Conservation (phyloP, 345 rosid species). For the Adansonia digitata region DNA sequence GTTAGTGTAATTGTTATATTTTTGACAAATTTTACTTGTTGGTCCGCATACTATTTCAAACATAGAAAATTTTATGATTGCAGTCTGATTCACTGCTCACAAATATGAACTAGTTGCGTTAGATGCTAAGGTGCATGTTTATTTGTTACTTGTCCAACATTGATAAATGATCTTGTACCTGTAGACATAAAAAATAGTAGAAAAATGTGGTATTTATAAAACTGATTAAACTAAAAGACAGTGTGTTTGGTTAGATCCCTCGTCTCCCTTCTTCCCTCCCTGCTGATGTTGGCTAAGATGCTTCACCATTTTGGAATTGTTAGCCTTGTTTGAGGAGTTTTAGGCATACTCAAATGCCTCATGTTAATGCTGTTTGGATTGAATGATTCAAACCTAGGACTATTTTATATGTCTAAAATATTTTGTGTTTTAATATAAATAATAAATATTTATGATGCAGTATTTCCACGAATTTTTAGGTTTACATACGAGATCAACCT, state of each 20-base stretch:
- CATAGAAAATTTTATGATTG: constrained; percentile 1
- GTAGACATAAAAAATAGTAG: not conserved
- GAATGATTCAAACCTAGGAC: not conserved
- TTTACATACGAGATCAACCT: constrained; percentile 78
- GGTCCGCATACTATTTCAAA: not conserved
- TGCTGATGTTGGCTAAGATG: not conserved
- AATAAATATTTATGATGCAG: not conserved
- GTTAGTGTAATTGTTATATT: not conserved
- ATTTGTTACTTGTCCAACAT: not conserved
- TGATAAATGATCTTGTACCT: not conserved
- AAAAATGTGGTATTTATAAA: not conserved
- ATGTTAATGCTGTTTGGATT: not conserved
- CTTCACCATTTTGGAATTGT: constrained; percentile 5
- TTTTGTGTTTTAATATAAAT: not conserved
- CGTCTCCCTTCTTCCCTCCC: not conserved
- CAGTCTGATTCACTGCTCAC: not conserved
- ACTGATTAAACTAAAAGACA: not conserved
- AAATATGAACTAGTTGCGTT: not conserved
- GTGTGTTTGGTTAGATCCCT: not conserved
- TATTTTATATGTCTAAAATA: not conserved
- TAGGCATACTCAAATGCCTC: not conserved
- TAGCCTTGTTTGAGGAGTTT: not conserved
- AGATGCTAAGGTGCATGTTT: not conserved
- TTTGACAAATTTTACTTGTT: not conserved
- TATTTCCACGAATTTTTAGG: constrained; percentile 36